Base-by-base conservation (phyloP, 1,284 basidiomycete genomes). In the Violaceomyces palustris region DNA sequence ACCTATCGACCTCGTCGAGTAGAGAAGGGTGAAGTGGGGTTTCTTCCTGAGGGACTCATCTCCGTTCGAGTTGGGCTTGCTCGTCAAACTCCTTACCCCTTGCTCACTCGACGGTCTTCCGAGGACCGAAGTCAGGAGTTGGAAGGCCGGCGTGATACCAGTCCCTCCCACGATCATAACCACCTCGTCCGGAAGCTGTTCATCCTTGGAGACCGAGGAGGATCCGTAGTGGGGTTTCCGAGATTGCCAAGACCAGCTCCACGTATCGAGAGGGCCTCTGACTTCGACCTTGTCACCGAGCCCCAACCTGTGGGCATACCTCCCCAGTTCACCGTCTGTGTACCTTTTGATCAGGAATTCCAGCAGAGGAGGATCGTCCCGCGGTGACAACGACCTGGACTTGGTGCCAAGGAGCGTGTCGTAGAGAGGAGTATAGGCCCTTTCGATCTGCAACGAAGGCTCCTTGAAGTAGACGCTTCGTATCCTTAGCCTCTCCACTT, bases 361-460 rank as follows among this genome's bases (percentile, higher is more conserved):
- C 17, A 63, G 23, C 25, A 21, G n/a, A n/a, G n/a, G n/a, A n/a
- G n/a, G n/a, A n/a, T n/a, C n/a, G n/a, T n/a, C n/a, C n/a, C n/a
- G n/a, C n/a, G n/a, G n/a, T n/a, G n/a, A n/a, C n/a, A n/a, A n/a
- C n/a, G n/a, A n/a, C n/a, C n/a, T n/a, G 10, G 28, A n/a, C 27
- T 26, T 42, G 6, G 50, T 42, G 24, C 45, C 46, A 2, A 50
- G 50, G 2, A 47, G 35, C 4, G 48, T 53, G 18, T 56, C 51
- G 34, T 61, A 58, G 10, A 66, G 39, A 8, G 63, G 63, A 2
- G 63, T 66, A 17, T 66, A 66, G 6, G 61, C 55, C 14, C 63
- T 45, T 25, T 66, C 59, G 39, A 66, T 63, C 22, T 60, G 56
- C 8, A 66, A 37, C 6, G 45, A 45, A 6, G 63, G 61, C 24